Base-by-base conservation (phyloP, 148 eudicot species). In the Chenopodium formosanum region DNA sequence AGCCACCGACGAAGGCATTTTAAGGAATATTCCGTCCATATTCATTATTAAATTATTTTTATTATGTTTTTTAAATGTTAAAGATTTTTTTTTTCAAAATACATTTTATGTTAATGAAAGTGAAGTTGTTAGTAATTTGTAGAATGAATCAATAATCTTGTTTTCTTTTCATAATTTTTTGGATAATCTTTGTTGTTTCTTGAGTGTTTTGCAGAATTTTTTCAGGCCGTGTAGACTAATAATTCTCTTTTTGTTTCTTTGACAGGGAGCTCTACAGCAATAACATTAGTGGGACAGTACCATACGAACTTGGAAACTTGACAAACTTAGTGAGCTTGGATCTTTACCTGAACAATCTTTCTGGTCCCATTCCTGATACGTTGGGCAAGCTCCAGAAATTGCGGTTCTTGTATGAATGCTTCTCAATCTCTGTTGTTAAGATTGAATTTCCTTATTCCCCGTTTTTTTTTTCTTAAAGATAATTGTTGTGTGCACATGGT, bases 261-360 rank as follows among this genome's bases (percentile, higher is more conserved):
- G 68, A 80, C 94, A 94, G 98, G 91, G 97, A 91, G 79, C 95
- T 94, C 46, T 91, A 89, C 86, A 90, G 92, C 75, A 94, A 93
- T 83, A 93, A 88, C 83, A 90, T 94, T 66, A 90, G 87, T 84
- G 98, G 98, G 68, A 56, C 62, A 75, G 75, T 94, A 84, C 97
- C 97, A 60, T 2, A 9, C 71, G 97, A 90, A 86, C 92, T 94
- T 31, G 98, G 98, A 73, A 90, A 93, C 74, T 84, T 94, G 80
- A 90, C 92, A n/a, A 89, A 84, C 48, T 88, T 94, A 88, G 90
- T 91, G 88, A 92, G 93, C 86, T 89, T 94, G 98, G 96, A 94
- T 92, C 98, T 94, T 81, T 92, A 90, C 88, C 68, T 87, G 79
- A 94, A 94, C 86, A 83, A 64, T 19, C 88, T 94, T 73, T 80